A percentile compares a stretch with the other conserved stretches of the same genome.
Evolutionary conservation across 495 filamentous ascomycete species (phyloP).

Genomic region (Neurospora hispaniola): DNA sequence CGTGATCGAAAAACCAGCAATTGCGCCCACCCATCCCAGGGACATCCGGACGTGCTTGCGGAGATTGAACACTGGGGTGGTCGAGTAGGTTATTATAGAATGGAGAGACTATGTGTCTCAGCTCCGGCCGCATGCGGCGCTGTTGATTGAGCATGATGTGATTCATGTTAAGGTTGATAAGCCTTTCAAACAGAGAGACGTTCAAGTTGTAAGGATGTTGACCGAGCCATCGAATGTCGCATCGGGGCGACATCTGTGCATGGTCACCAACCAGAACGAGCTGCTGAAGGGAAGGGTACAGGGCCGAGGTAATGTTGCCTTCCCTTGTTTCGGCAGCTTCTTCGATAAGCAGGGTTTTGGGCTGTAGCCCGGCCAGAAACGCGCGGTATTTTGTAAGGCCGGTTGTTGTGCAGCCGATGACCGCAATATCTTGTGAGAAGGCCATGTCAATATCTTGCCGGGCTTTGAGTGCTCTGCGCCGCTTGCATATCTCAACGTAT

Average conservation of each 20-base stretch:
- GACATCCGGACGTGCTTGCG: constrained; percentile 42
- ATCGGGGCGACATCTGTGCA: constrained; percentile 40
- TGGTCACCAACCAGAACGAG: constrained; percentile 49
- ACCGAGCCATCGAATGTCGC: constrained; percentile 50
- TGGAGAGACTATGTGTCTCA: constrained; percentile 48
- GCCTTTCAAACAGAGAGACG: constrained; percentile 45
- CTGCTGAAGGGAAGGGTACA: constrained; percentile 44
- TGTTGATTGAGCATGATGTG: constrained; percentile 54
- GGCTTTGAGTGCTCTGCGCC: constrained; percentile 24
- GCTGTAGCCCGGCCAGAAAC: constrained; percentile 58
- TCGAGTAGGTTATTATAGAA: constrained; percentile 63
- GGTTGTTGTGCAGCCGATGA: constrained; percentile 47
- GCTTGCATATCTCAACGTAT: constrained; percentile 19
- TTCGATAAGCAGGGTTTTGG: constrained; percentile 47
- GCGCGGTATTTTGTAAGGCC: constrained; percentile 82
- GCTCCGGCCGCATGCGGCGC: constrained; percentile 61
- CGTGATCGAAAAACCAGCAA: constrained; percentile 64
- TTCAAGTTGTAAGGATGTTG: constrained; percentile 55
- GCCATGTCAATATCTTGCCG: constrained; percentile 23
- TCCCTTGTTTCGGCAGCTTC: constrained; percentile 50
- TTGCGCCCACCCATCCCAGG: constrained; percentile 69
- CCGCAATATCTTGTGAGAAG: constrained; percentile 17
- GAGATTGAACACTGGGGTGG: constrained; percentile 50
- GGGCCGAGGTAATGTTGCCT: constrained; percentile 41
- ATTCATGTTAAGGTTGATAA: constrained; percentile 57